These are phyloP conservation scores for Mycena chlorophos DNA, from an alignment of 768 basidiomycete genomes.

Conservation along the genomic window DNA sequence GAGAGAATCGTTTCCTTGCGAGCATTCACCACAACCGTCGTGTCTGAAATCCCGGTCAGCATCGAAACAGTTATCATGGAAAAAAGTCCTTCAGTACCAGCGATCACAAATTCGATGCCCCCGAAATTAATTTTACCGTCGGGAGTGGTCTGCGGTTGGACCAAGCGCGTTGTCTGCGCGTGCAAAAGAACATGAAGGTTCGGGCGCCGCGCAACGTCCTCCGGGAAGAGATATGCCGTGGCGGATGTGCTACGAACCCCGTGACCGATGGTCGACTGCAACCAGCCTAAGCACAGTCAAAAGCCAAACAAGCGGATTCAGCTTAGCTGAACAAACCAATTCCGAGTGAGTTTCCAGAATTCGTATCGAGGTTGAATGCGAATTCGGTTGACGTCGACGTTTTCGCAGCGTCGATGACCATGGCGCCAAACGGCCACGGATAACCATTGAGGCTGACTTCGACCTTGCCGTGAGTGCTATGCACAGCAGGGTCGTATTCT, in stretches of 20 bases:
- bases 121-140: background rate
- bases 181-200: constrained; percentile 40
- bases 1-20: constrained; percentile 37
- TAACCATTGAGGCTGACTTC: constrained; percentile 34
- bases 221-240: constrained; percentile 33
- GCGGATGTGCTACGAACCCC: constrained; percentile 40
- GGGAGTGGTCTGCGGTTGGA: background rate
- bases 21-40: constrained; percentile 21
- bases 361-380: constrained; percentile 37
- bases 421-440: constrained; percentile 32
- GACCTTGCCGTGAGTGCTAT: constrained; percentile 35
- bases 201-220: constrained; percentile 26
- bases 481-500: constrained; percentile 38
- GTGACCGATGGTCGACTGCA: constrained; percentile 32
- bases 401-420: constrained; percentile 38
- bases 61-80: background rate
- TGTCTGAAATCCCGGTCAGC: constrained; percentile 2
- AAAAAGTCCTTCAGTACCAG: background rate
- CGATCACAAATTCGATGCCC: background rate
- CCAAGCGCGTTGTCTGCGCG: constrained; percentile 25
- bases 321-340: constrained; percentile 23
- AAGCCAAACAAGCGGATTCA: background rate
- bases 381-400: constrained; percentile 36
- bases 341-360: constrained; percentile 35
- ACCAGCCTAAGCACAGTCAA: constrained; percentile 27